Evolutionary conservation across 2,329 filamentous ascomycete genomes (phyloP), one percentile per base, ranked within the genome.

Genomic region (Drechslera avenae): DNA sequence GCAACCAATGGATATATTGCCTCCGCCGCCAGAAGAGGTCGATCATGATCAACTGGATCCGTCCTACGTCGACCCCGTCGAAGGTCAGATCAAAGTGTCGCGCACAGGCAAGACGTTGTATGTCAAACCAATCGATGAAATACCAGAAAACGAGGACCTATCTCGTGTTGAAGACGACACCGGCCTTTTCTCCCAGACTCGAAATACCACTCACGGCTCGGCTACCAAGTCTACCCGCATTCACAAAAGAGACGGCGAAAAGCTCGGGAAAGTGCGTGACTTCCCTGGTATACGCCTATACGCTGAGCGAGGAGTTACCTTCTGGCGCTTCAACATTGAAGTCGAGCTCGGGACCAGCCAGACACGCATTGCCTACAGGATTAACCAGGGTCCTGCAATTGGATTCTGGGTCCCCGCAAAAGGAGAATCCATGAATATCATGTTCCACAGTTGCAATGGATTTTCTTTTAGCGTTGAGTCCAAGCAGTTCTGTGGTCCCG

Each of bases 361-460:
- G 73, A 85, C 92, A 64, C 87, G 93, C 32, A 89, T 99, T 57
- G 93, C 92, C 0, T 99, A 99, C 74, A 89, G 92, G 46, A 96
- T 99, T 77, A 99, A 99, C 68, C 83, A 87, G 39, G 93, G 94
- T 0, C 92, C 93, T 5, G 85, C 90, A 2, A 86, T 90, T 44
- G 90, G 88, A 1, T 99, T 99, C 72, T 99, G 94, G 93, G 91
- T 99, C 0, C 94, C 95, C 4, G 88, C 88, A 26, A 83, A 81
- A 41, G 88, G 86, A 13, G 83, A 96, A 71, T 84, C 89, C 2
- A 99, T 99, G 94, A 97, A 97, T 76, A 90, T 97, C 71, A 96
- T 97, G 91, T 99, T 97, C 76, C 85, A 97, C 77, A 96, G 89
- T 71, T 96, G 94, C 78, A 99, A 99, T 71, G 94, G 95, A 2